These are phyloP conservation scores for Rhodamnia rubescens DNA, from an alignment of 345 rosid species.

Conservation along the genomic window DNA sequence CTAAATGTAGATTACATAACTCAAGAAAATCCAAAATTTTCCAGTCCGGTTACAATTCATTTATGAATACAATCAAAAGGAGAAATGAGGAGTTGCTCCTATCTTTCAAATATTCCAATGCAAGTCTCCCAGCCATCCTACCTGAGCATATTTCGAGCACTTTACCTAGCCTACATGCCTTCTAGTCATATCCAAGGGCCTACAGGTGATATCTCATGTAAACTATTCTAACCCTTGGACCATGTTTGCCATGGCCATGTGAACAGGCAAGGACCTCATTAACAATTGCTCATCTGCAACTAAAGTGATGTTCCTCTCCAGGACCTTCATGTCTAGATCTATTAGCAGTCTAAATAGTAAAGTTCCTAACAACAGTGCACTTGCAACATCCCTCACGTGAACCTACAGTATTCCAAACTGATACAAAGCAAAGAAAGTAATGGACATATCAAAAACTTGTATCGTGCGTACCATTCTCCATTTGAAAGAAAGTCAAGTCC, in stretches of 20 bases:
- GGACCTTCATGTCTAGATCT: neutral
- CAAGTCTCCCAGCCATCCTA: neutral
- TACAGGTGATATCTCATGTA: neutral
- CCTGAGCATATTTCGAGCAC: neutral
- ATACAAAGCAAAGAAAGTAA: neutral
- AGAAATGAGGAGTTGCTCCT: neutral
- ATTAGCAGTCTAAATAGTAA: neutral
- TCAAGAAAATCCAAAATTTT: neutral
- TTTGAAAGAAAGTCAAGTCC: slow-evolving; percentile 62
- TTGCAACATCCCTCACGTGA: neutral
- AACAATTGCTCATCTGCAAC: neutral
- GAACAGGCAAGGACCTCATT: neutral
- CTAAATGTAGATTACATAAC: neutral
- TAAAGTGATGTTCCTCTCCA: neutral
- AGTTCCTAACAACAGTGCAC: neutral
- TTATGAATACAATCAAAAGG: neutral
- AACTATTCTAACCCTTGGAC: neutral
- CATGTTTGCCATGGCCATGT: neutral
- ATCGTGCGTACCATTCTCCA: slow-evolving; percentile 77
- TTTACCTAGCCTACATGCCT: neutral
- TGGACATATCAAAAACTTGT: neutral
- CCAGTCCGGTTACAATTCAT: neutral
- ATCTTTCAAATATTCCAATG: neutral
- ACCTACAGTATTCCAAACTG: neutral
- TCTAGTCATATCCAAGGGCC: neutral